Base-by-base conservation (phyloP, 768 basidiomycete genomes). In the Auricularia sp. region DNA sequence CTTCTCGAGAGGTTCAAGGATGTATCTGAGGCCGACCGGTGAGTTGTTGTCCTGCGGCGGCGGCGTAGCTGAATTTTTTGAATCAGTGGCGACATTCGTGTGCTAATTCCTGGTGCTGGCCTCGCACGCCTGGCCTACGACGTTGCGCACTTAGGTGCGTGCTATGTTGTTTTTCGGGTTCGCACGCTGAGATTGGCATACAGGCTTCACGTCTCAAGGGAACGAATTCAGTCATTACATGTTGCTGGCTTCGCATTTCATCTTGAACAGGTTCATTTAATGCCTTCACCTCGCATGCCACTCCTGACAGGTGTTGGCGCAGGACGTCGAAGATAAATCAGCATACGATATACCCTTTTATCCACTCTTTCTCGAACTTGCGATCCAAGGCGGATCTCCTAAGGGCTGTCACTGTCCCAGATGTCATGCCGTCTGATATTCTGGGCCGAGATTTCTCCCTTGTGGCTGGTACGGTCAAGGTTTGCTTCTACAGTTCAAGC, bases 181-280 rank as follows among this genome's bases (percentile, higher is more conserved):
- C 51, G 34, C 56, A 37, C 18, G 1, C 61, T 36, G 64, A 0
- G 35, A 29, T 14, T 62, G 14, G 24, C 3, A 24, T 10, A 0
- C 67, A 94, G 94, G 94, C 3, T 98, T 94, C 69, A 77, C 89
- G 1, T 93, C 90, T 68, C 94, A 96, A 74, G 94, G 90, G 24
- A 97, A 97, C 72, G 95, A 98, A 75, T 97, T 97, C 73, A 94
- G 92, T 37, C 90, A 95, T 68, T 93, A 92, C 75, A 96, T 95
- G 94, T 82, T 98, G 13, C 84, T 98, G 3, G 80, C 90, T 2
- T 97, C 95, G 3, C 88, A 87, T 71, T 90, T 89, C 73, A 85
- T 97, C 21, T 78, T 98, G 61, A 98, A 98, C 72, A 83, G 82
- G 94, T 93, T 29, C 29, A 69, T 10, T 82, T 62, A 62, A 45